phyloP scores from a whole-genome alignment of 2,329 filamentous ascomycete genomes.

The Cadophora luteo-olivacea region DNA sequence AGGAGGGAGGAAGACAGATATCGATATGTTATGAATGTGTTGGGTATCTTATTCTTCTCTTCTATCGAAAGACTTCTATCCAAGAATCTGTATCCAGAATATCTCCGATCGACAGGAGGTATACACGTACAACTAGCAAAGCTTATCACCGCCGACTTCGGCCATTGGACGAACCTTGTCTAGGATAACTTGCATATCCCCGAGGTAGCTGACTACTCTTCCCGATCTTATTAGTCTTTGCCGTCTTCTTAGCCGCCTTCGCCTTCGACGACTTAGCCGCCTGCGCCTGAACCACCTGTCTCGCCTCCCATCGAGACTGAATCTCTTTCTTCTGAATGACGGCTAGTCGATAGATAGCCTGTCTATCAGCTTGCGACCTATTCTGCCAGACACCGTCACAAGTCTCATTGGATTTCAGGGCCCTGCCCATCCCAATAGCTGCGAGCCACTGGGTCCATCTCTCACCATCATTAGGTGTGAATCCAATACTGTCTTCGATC shows the following conservation, averaged over 20 bases:
- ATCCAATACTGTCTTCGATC: conserved; percentile 11
- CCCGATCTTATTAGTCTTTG: not conserved
- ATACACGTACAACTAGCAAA: not conserved
- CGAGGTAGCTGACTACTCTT: not conserved
- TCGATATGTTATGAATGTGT: too few relatives aligned
- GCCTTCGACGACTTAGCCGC: not conserved
- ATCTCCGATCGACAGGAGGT: not conserved
- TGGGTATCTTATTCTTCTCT: too few relatives aligned
- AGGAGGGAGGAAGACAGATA: too few relatives aligned
- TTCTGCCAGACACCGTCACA: not conserved
- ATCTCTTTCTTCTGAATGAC: not conserved
- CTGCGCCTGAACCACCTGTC: not conserved
- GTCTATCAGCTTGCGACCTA: conserved; percentile 7
- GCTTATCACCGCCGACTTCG: not conserved
- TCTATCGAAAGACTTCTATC: not conserved
- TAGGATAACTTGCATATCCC: not conserved
- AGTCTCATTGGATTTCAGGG: not conserved
- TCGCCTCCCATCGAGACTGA: not conserved
- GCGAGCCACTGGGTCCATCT: not conserved
- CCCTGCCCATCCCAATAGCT: conserved; percentile 3
- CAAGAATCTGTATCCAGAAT: not conserved
- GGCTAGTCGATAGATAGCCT: not conserved
- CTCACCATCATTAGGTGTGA: not conserved
- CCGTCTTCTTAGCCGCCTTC: not conserved
- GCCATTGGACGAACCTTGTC: not conserved